These are phyloP conservation scores for Trypanosoma conorhini DNA, from an alignment of 208 protist species.

Conservation along the genomic window DNA sequence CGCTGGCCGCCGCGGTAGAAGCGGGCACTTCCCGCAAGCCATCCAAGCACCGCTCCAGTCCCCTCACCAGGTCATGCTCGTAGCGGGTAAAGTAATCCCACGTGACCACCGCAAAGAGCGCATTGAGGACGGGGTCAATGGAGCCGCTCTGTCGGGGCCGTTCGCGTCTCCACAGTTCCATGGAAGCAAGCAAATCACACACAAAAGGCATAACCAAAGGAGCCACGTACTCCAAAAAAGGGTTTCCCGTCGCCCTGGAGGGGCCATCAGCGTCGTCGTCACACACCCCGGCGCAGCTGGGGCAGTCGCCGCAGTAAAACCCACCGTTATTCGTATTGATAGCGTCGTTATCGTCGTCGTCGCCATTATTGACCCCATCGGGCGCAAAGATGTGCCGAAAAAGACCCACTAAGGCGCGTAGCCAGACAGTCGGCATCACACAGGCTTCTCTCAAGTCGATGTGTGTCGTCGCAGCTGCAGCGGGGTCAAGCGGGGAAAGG, in stretches of 20 bases:
- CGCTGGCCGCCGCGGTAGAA: background rate
- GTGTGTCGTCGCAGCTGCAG: background rate
- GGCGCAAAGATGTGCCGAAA: conserved; percentile 7
- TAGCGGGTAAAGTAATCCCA: conserved; percentile 26
- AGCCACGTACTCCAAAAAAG: conserved; percentile 14
- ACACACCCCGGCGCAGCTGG: background rate
- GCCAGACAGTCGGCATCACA: conserved; percentile 17
- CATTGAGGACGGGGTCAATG: conserved; percentile 7
- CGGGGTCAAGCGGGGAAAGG: too few relatives aligned
- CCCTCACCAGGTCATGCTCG: conserved; percentile 15
- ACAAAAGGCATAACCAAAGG: conserved; percentile 25
- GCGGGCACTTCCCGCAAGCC: background rate
- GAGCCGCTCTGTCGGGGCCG: background rate
- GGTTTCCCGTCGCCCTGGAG: background rate
- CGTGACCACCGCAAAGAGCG: conserved; percentile 11
- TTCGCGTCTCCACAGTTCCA: background rate
- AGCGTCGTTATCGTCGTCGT: background rate
- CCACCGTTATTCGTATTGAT: background rate
- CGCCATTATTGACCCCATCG: background rate
- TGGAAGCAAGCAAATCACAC: conserved; percentile 25
- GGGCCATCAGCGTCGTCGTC: background rate
- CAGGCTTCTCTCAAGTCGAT: background rate
- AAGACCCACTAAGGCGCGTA: conserved; percentile 14
- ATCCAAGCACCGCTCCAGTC: conserved; percentile 1
- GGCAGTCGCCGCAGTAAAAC: background rate